phyloP scores from a whole-genome alignment of 2,329 filamentous ascomycete species.

The Colletotrichum destructivum region DNA sequence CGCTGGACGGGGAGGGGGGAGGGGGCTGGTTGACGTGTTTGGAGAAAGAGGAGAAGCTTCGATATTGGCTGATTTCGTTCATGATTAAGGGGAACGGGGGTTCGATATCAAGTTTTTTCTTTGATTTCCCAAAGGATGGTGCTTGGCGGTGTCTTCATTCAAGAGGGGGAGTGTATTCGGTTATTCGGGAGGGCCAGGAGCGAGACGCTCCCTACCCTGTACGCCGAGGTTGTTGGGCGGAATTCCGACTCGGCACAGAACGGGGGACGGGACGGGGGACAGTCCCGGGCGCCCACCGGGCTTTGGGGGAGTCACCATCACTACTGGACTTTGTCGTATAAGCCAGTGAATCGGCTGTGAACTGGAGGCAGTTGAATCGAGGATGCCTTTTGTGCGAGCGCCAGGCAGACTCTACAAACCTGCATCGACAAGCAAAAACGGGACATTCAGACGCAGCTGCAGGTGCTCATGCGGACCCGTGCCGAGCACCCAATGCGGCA shows the following conservation, averaged over 20 bases:
- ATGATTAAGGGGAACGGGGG: slow-evolving; percentile 15
- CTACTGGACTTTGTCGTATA: neutral
- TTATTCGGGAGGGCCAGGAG: slow-evolving; percentile 28
- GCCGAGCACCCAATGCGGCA: neutral
- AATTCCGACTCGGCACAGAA: slow-evolving; percentile 6
- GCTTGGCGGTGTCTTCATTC: slow-evolving; percentile 17
- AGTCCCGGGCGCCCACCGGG: neutral
- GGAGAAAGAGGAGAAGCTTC: neutral
- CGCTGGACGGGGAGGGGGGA: neutral
- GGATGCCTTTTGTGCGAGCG: neutral
- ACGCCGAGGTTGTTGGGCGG: slow-evolving; percentile 23
- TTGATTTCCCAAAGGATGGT: neutral
- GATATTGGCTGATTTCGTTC: neutral
- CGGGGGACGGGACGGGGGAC: too few species aligned
- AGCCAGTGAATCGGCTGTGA: neutral
- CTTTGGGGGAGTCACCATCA: neutral
- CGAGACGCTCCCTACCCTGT: slow-evolving; percentile 13
- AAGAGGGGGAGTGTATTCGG: slow-evolving; percentile 12
- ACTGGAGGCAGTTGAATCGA: too few species aligned
- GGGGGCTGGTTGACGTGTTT: neutral
- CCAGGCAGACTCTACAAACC: neutral
- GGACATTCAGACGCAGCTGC: neutral
- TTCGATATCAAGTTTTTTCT: slow-evolving; percentile 4
- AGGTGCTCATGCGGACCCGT: slow-evolving; percentile 1
- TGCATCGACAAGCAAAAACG: neutral